These are phyloP conservation scores for Candida tallmaniae DNA, from an alignment of 805 yeast species.

Conservation along the genomic window DNA sequence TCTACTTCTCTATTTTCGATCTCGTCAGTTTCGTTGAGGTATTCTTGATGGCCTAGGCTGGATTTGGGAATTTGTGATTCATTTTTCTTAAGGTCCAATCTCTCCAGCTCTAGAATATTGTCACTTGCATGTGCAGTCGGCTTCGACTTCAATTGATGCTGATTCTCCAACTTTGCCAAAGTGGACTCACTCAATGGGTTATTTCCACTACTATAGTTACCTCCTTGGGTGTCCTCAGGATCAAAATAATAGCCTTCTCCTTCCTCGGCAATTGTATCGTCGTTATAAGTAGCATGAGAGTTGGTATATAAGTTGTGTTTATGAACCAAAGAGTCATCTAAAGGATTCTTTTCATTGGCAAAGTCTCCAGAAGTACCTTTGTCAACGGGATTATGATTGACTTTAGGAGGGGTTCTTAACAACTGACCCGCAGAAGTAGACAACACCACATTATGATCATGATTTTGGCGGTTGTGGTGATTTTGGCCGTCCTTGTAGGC, in stretches of 20 bases:
- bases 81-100: too few species aligned
- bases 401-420: constrained; percentile 25
- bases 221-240: constrained; percentile 36
- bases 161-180: constrained; percentile 9
- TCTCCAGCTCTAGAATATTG: not conserved
- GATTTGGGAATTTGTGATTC: not conserved
- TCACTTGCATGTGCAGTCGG: constrained; percentile 17
- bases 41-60: not conserved
- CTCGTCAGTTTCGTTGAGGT: not conserved
- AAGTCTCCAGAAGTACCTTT: constrained; percentile 29
- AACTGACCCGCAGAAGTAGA: constrained; percentile 22
- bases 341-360: constrained; percentile 28
- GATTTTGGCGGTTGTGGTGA: not conserved
- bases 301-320: constrained; percentile 15
- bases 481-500: constrained; percentile 4
- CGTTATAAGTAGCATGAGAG: constrained; percentile 22
- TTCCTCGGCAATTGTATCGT: constrained; percentile 22
- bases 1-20: constrained; percentile 14
- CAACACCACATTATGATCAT: constrained; percentile 2
- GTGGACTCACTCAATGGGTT: constrained; percentile 10
- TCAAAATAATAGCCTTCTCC: constrained; percentile 32
- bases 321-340: constrained; percentile 18
- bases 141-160: constrained; percentile 12
- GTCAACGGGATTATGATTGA: constrained; percentile 24
- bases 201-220: constrained; percentile 11